These are phyloP conservation scores for Dacryopinax spathularia DNA, from an alignment of 768 basidiomycete genomes.

Conservation along the genomic window DNA sequence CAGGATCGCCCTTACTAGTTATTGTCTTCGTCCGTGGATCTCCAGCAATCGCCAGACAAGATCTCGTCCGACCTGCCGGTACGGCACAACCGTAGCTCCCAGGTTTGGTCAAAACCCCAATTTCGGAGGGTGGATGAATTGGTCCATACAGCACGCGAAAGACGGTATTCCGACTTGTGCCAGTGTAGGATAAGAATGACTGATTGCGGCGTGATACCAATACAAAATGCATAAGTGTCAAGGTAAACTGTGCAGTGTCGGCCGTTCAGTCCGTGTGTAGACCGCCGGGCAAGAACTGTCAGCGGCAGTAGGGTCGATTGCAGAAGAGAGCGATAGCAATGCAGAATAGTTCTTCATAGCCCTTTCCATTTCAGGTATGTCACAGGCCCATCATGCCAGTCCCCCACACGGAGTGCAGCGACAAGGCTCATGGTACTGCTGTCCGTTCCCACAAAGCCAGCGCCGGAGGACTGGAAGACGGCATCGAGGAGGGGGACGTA, in stretches of 20 bases:
- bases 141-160: neutral
- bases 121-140: neutral
- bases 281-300: too few species aligned
- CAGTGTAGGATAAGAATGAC: too few species aligned
- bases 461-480: conserved; percentile 49
- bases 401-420: conserved; percentile 51
- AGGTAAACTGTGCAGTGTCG: neutral
- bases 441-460: conserved; percentile 60
- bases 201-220: too few species aligned
- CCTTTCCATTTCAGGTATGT: neutral
- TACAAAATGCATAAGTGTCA: too few species aligned
- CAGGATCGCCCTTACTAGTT: too few species aligned
- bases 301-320: too few species aligned
- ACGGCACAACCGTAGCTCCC: too few species aligned
- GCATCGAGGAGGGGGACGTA: conserved; percentile 63
- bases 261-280: too few species aligned
- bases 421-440: conserved; percentile 56
- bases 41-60: too few species aligned
- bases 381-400: conserved; percentile 42
- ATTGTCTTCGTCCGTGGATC: too few species aligned
- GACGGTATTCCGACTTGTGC: neutral
- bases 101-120: neutral
- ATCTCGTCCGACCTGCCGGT: too few species aligned
- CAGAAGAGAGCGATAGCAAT: neutral
- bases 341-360: neutral